A percentile compares a stretch with the other conserved stretches of the same genome.
phyloP scores from a whole-genome alignment of 75 land plant genomes.

The Pinus tabuliformis region DNA sequence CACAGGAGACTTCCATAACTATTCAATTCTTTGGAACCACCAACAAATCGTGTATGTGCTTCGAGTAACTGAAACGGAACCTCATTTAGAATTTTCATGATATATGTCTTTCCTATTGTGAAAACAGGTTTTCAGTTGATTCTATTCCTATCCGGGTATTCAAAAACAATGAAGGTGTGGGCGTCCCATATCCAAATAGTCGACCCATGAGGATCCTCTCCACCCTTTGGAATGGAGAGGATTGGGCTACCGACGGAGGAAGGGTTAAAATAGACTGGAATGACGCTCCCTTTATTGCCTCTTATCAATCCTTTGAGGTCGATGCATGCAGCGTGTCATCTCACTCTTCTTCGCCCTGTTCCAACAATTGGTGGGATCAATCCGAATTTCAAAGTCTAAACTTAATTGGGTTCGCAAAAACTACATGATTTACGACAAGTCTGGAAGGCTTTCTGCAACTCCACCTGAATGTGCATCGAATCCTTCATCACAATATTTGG shows the following conservation, averaged over 20 bases:
- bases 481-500: not conserved
- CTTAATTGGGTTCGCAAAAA: constrained; percentile 20
- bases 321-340: constrained; percentile 20
- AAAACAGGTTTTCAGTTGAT: constrained; percentile 31
- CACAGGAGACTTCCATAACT: constrained; percentile 7
- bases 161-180: constrained; percentile 33
- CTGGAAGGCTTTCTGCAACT: constrained; percentile 1
- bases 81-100: not conserved
- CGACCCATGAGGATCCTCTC: constrained; percentile 27
- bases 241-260: constrained; percentile 44
- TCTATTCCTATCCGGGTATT: constrained; percentile 34
- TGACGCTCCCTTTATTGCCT: constrained; percentile 31
- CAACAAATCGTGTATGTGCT: constrained; percentile 9
- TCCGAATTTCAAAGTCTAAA: constrained; percentile 7
- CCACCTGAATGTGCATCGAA: constrained; percentile 9
- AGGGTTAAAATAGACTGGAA: constrained; percentile 32
- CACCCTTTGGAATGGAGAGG: constrained; percentile 33
- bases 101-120: not conserved
- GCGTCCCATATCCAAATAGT: constrained; percentile 25
- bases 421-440: constrained; percentile 18
- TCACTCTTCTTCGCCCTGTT: not conserved
- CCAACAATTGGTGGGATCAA: not conserved
- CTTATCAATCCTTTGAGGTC: constrained; percentile 19
- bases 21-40: constrained; percentile 15
- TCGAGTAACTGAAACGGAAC: too few relatives aligned